Percentiles rank a stretch among this genome's conserved stretches.
Conservation (phyloP, 2,329 filamentous ascomycete species). For the Xylaria sp. region DNA sequence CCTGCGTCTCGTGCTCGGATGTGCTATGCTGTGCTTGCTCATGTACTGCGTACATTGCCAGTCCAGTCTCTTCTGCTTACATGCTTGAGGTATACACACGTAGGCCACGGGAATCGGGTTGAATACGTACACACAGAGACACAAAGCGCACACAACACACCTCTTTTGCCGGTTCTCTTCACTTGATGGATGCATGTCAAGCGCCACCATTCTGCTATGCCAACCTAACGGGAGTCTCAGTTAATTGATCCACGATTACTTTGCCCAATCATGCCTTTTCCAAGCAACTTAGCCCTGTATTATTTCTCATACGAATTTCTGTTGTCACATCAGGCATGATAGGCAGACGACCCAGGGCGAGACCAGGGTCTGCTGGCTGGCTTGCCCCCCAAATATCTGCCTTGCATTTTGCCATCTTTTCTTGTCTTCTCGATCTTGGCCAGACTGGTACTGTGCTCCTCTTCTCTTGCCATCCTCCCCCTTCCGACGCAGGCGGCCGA, state of each 20-base stretch:
- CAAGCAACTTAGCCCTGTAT: constrained; percentile 22
- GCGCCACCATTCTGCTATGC: constrained; percentile 29
- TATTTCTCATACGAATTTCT: constrained; percentile 16
- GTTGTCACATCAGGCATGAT: constrained; percentile 27
- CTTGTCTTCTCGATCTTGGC: constrained; percentile 16
- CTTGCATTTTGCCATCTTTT: constrained; percentile 24
- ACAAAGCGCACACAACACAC: background rate
- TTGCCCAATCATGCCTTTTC: constrained; percentile 28
- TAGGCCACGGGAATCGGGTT: constrained; percentile 7
- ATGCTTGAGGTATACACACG: constrained; percentile 9
- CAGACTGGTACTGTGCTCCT: constrained; percentile 16
- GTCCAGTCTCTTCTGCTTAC: background rate
- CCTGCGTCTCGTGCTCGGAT: background rate
- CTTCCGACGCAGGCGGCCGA: constrained; percentile 26
- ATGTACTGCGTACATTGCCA: background rate
- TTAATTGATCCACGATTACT: constrained; percentile 26
- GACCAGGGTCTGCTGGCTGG: constrained; percentile 24
- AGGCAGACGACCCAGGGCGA: constrained; percentile 23
- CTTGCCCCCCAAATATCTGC: constrained; percentile 20
- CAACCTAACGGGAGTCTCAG: constrained; percentile 26
- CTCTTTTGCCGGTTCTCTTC: constrained; percentile 10
- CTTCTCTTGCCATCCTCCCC: constrained; percentile 25
- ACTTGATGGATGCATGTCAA: constrained; percentile 14
- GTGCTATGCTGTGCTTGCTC: constrained; percentile 6
- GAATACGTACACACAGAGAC: constrained; percentile 7